Percentiles rank a stretch among this genome's conserved stretches.
These are phyloP conservation scores for Trichoderma harzianum DNA, from an alignment of 2,329 filamentous ascomycete genomes.

Conservation along the genomic window DNA sequence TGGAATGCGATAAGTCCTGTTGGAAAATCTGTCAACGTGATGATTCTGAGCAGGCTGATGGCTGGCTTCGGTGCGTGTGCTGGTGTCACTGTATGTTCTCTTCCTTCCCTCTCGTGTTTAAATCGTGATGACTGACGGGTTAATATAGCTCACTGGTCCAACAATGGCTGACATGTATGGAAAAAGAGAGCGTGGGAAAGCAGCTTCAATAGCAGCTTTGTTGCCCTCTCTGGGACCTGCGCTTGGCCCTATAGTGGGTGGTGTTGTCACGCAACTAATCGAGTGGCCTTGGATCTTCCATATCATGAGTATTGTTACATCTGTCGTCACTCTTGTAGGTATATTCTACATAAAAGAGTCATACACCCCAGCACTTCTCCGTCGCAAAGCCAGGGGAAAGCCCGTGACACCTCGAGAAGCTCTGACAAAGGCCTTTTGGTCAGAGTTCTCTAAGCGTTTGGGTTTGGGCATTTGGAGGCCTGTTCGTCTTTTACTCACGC, in stretches of 20 bases:
- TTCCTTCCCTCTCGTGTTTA: neutral
- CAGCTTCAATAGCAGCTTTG: conserved; percentile 32
- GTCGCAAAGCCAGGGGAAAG: neutral
- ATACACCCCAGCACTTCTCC: neutral
- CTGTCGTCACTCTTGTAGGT: neutral
- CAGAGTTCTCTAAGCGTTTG: neutral
- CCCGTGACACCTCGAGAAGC: neutral
- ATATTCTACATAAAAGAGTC: neutral
- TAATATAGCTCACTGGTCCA: conserved; percentile 31
- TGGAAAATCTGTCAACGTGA: conserved; percentile 29
- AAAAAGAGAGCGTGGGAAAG: conserved; percentile 35
- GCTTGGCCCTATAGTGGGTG: conserved; percentile 64
- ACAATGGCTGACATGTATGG: conserved; percentile 37
- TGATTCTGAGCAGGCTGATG: conserved; percentile 31
- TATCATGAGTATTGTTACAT: conserved; percentile 40
- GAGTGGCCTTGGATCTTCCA: conserved; percentile 71
- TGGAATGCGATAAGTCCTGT: conserved; percentile 37
- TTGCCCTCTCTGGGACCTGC: conserved; percentile 55
- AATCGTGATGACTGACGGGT: neutral
- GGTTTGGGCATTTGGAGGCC: neutral
- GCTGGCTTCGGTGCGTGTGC: neutral
- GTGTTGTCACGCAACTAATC: conserved; percentile 59
- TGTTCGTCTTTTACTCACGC: neutral
- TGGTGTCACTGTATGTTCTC: neutral
- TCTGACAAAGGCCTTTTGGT: neutral